These are phyloP conservation scores for Coelastrella sp. DNA, from an alignment of 139 green algal species.

Conservation along the genomic window DNA sequence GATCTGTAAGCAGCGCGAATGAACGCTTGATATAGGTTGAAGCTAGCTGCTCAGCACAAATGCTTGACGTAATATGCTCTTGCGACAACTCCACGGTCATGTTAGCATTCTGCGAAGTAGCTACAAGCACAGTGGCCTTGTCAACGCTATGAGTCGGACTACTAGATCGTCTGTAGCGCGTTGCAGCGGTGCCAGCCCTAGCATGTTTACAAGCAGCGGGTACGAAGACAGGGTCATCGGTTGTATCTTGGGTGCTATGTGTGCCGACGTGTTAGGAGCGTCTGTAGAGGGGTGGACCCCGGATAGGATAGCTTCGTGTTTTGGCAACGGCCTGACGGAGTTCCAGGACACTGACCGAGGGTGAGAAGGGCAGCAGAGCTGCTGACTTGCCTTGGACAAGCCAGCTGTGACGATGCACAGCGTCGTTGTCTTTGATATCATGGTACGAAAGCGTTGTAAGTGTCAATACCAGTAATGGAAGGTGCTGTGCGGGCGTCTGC, in stretches of 20 bases:
- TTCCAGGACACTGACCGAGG: constrained; percentile 42
- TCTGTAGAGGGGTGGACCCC: constrained; percentile 46
- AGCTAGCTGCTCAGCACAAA: too few species aligned
- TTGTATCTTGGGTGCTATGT: constrained; percentile 29
- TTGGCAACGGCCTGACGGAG: constrained; percentile 1
- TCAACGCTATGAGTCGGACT: not conserved
- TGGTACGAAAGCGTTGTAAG: too few species aligned
- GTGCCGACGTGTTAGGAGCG: constrained; percentile 49
- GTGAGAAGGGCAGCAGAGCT: constrained; percentile 27
- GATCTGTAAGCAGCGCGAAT: too few species aligned
- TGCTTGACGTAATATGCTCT: too few species aligned
- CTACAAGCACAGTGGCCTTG: too few species aligned
- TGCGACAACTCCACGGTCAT: too few species aligned
- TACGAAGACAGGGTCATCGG: constrained; percentile 5
- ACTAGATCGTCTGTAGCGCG: not conserved
- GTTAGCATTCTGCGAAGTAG: too few species aligned
- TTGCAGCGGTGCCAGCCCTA: not conserved
- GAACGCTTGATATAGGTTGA: too few species aligned
- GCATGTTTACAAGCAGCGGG: not conserved
- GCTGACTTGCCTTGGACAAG: not conserved
- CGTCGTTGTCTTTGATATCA: too few species aligned
- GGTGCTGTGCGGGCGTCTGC: too few species aligned
- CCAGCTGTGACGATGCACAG: too few species aligned
- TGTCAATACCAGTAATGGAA: too few species aligned
- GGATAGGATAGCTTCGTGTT: not conserved